phyloP scores from a whole-genome alignment of 2,329 filamentous ascomycete species.

The Tolypocladium paradoxum region DNA sequence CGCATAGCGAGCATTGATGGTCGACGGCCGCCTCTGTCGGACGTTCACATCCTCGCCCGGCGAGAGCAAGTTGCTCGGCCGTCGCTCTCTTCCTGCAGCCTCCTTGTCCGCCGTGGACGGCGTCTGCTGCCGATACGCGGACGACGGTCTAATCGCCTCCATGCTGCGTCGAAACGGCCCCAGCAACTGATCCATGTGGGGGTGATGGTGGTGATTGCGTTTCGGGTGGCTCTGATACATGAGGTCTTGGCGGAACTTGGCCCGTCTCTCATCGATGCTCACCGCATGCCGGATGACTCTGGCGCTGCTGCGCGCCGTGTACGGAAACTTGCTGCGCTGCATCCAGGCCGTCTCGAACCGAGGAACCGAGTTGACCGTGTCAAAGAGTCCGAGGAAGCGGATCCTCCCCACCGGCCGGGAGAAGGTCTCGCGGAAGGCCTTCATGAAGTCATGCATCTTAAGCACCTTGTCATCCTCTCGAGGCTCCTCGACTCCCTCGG shows the following conservation, averaged over 20 bases:
- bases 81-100: not conserved
- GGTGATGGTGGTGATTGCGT: constrained; percentile 12
- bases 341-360: constrained; percentile 68
- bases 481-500: constrained; percentile 30
- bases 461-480: constrained; percentile 22
- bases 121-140: not conserved
- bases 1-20: constrained; percentile 15
- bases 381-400: constrained; percentile 68
- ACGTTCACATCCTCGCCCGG: constrained; percentile 4
- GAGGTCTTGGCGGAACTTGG: constrained; percentile 62
- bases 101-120: not conserved
- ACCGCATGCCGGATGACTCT: constrained; percentile 59
- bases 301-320: constrained; percentile 46
- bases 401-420: constrained; percentile 64
- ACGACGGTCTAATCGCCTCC: not conserved
- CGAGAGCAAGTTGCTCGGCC: constrained; percentile 4
- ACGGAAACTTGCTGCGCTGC: constrained; percentile 68
- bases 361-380: constrained; percentile 73
- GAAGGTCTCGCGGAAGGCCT: constrained; percentile 71
- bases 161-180: constrained; percentile 9
- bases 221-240: constrained; percentile 39
- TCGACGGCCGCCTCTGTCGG: constrained; percentile 1
- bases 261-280: constrained; percentile 58
- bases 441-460: constrained; percentile 66
- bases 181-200: constrained; percentile 8